These are phyloP conservation scores for Penicillium waksmanii DNA, from an alignment of 495 filamentous ascomycete genomes.

Conservation along the genomic window DNA sequence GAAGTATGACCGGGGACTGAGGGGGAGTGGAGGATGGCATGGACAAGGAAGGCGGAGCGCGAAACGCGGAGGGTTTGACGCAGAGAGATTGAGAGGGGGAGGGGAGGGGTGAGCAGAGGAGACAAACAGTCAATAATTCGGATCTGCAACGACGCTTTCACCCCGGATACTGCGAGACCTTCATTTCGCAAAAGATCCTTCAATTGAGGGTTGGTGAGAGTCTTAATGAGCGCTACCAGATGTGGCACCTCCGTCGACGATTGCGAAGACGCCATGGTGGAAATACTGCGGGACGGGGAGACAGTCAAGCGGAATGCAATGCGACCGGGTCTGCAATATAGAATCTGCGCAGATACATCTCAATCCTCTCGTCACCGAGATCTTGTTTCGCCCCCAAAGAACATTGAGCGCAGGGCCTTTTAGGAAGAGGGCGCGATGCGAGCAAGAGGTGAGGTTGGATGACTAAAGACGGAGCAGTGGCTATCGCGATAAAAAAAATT, in stretches of 20 bases:
- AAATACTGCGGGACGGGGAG: neutral
- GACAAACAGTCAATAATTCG: slow-evolving; percentile 77
- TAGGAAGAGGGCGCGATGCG: slow-evolving; percentile 20
- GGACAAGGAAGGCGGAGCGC: neutral
- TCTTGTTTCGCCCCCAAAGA: neutral
- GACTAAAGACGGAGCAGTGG: slow-evolving; percentile 41
- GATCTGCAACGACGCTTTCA: slow-evolving; percentile 77
- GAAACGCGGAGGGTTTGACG: neutral
- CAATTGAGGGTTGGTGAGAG: slow-evolving; percentile 70
- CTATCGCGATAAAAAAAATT: slow-evolving; percentile 30
- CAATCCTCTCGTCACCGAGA: slow-evolving; percentile 15
- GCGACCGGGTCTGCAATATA: slow-evolving; percentile 22
- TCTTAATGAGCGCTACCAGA: slow-evolving; percentile 55
- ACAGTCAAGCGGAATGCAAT: slow-evolving; percentile 21
- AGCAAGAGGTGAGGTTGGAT: slow-evolving; percentile 35
- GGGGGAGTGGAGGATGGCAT: neutral
- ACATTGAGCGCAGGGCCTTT: slow-evolving; percentile 1
- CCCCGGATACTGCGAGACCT: slow-evolving; percentile 71
- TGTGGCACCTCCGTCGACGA: slow-evolving; percentile 40
- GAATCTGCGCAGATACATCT: slow-evolving; percentile 26
- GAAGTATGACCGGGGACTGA: neutral
- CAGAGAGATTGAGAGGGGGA: slow-evolving; percentile 3
- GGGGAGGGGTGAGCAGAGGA: slow-evolving; percentile 13
- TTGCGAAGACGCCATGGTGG: slow-evolving; percentile 51
- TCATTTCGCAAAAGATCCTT: slow-evolving; percentile 73